phyloP scores from a whole-genome alignment of 192 early-diverging fungal species.

The Gigaspora rosea region DNA sequence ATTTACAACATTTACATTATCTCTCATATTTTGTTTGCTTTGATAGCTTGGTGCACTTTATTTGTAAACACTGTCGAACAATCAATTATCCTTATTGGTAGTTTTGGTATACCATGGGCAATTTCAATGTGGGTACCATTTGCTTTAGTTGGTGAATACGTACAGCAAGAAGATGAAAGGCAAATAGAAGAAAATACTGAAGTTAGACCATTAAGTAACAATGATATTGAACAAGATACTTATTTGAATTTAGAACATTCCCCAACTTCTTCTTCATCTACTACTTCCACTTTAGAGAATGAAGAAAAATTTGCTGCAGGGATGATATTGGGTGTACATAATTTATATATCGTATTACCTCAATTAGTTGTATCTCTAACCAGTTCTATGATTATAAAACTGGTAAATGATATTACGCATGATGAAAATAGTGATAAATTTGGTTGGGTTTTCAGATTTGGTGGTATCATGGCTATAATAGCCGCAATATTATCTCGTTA shows the following conservation, averaged over 20 bases:
- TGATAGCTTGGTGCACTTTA: slow-evolving; percentile 68
- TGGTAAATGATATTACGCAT: slow-evolving; percentile 31
- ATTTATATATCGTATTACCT: slow-evolving; percentile 92
- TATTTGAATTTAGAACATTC: neutral
- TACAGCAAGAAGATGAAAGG: slow-evolving; percentile 34
- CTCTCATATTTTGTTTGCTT: slow-evolving; percentile 67
- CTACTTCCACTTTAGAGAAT: neutral
- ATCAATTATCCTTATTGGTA: slow-evolving; percentile 71
- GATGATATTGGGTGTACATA: slow-evolving; percentile 89
- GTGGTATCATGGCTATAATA: slow-evolving; percentile 67
- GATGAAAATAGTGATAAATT: slow-evolving; percentile 46
- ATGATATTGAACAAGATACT: slow-evolving; percentile 16
- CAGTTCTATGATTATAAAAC: slow-evolving; percentile 33
- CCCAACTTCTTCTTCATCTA: neutral
- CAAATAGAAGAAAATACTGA: neutral
- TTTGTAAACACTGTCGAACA: slow-evolving; percentile 54
- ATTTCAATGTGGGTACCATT: slow-evolving; percentile 94
- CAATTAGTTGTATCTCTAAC: slow-evolving; percentile 85
- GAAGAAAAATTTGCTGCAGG: slow-evolving; percentile 51
- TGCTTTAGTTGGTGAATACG: slow-evolving; percentile 80
- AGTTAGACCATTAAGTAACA: neutral
- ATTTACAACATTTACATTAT: slow-evolving; percentile 69
- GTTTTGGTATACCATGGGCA: slow-evolving; percentile 85
- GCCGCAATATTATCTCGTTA: slow-evolving; percentile 59
- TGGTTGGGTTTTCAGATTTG: slow-evolving; percentile 70